phyloP scores from a whole-genome alignment of 768 basidiomycete genomes.

The Auricularia sp. region DNA sequence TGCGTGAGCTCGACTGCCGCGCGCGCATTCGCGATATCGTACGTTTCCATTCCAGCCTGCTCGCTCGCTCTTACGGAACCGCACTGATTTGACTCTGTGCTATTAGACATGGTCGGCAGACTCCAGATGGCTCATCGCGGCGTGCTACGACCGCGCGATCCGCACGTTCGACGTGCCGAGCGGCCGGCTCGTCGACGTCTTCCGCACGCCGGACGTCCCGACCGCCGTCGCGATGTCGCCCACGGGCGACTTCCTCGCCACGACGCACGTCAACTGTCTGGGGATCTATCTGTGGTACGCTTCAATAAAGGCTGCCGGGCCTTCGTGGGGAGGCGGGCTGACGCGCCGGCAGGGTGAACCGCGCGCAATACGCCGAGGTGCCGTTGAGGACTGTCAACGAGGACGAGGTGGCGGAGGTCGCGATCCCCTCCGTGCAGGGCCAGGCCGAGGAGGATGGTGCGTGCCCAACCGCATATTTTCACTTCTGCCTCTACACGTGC shows the following conservation, averaged over 20 bases:
- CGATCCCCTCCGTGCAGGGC: slow-evolving; percentile 79
- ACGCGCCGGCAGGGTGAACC: slow-evolving; percentile 63
- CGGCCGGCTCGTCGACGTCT: slow-evolving; percentile 84
- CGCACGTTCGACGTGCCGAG: slow-evolving; percentile 95
- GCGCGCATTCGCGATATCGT: slow-evolving; percentile 86
- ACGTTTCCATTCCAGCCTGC: slow-evolving; percentile 18
- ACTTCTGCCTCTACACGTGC: too few species aligned
- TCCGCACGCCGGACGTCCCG: slow-evolving; percentile 77
- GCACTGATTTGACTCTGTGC: slow-evolving; percentile 2
- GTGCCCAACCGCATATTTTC: slow-evolving; percentile 8
- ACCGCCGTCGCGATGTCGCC: slow-evolving; percentile 91
- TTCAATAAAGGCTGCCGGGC: not conserved
- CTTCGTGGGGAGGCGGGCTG: slow-evolving; percentile 2
- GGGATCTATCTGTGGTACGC: slow-evolving; percentile 88
- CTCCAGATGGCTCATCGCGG: slow-evolving; percentile 84
- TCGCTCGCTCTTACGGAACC: not conserved
- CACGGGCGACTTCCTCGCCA: slow-evolving; percentile 90
- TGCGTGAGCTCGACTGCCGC: slow-evolving; percentile 84
- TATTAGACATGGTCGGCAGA: slow-evolving; percentile 86
- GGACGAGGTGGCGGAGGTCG: slow-evolving; percentile 56
- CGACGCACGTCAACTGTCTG: slow-evolving; percentile 87
- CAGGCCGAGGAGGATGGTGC: slow-evolving; percentile 70
- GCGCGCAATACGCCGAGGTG: slow-evolving; percentile 85
- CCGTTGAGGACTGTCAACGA: slow-evolving; percentile 73
- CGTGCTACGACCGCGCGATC: slow-evolving; percentile 84